Evolutionary conservation across 352 stramenopile species (phyloP), one percentile per base, ranked within the genome.

Genomic region (Phytophthora citrophthora): DNA sequence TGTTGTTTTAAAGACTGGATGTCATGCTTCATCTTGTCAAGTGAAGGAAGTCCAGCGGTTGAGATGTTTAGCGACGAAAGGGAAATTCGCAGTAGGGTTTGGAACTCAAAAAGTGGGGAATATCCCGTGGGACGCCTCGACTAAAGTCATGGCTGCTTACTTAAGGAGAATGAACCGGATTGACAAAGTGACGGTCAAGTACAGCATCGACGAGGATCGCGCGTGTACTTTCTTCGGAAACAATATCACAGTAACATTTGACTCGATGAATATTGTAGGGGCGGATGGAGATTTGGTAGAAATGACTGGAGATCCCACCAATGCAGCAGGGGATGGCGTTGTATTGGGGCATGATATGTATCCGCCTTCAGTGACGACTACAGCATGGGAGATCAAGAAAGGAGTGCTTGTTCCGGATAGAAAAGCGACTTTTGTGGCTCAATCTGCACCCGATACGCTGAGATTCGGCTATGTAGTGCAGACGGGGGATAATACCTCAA

Each of bases 141-240:
- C 61, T 13, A 79, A 76, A 48, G 56, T 76, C 27, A 74, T 94
- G 10, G 69, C 56, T 0, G 64, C 64, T 2, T 92, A 80, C 24
- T 26, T 94, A 10, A 67, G 66, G 32, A 76, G 80, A 24, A 90
- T 94, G 73, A 90, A 81, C 40, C 61, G 76, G 32, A 81, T 94
- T 55, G 58, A 90, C 60, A 55, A 71, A 23, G 79, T 94, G 11
- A 57, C 64, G 1, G 68, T 94, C 29, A 62, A 76, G 16, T 94
- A 89, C 61, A 82, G 67, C 26, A 87, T 90, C 31, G 68, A 79
- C 12, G 85, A 87, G 24, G 52, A 79, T 59, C 54, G 65, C 0
- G 81, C 83, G 34, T 92, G 85, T 53, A 89, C 83, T n/a, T 94
- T 82, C 49, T 86, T 89, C 40, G 85, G 85, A 24, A 94, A 91